Evolutionary conservation across 176 grass and related monocot species (phyloP).

Genomic region (Oryza glaberrima): DNA sequence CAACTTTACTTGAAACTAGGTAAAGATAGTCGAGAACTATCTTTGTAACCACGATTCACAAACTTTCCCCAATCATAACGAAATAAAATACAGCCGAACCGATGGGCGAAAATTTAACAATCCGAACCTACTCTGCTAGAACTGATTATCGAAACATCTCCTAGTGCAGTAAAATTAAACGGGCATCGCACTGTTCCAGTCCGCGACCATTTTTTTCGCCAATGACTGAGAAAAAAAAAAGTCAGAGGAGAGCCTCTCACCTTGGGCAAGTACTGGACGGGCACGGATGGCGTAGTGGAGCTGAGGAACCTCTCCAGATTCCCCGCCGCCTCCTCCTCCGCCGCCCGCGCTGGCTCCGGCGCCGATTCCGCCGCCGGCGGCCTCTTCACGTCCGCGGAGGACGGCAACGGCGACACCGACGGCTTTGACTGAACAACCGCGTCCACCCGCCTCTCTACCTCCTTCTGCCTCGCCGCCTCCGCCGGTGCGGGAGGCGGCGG

Average conservation of each 20-base stretch:
- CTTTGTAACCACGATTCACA: slow-evolving; percentile 6
- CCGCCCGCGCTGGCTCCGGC: background rate
- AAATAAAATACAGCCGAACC: background rate
- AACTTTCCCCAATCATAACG: slow-evolving; percentile 20
- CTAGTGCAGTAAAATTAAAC: background rate
- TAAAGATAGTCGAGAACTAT: background rate
- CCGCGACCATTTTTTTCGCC: background rate
- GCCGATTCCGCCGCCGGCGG: background rate
- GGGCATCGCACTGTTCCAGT: background rate
- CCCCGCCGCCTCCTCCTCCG: slow-evolving; percentile 37
- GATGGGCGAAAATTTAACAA: background rate
- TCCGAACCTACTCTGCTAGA: background rate
- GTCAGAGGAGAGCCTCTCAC: slow-evolving; percentile 34
- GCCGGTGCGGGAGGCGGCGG: background rate
- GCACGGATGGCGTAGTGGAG: slow-evolving; percentile 72
- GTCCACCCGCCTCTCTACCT: slow-evolving; percentile 25
- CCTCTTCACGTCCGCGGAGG: background rate
- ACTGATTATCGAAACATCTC: background rate
- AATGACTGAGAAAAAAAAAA: background rate
- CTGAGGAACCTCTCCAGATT: slow-evolving; percentile 83
- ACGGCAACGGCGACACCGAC: background rate
- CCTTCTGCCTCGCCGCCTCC: background rate
- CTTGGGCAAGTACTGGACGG: slow-evolving; percentile 65
- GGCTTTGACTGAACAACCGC: slow-evolving; percentile 36
- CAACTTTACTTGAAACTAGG: background rate